Evolutionary conservation across 2,329 filamentous ascomycete genomes (phyloP), one percentile per base, ranked within the genome.

Genomic region (Alternaria incomplexa): DNA sequence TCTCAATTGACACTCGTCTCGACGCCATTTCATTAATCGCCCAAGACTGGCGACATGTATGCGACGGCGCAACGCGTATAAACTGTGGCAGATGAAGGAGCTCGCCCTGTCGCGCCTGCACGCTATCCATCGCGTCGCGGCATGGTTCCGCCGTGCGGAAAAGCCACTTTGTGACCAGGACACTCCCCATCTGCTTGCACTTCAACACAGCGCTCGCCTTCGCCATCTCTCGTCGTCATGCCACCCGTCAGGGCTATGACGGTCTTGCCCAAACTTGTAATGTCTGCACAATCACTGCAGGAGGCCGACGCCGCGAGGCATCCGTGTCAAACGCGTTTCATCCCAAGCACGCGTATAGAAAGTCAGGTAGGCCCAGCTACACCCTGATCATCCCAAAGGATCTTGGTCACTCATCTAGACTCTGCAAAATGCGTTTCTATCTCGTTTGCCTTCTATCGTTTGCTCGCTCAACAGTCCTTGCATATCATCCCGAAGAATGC

Each of bases 311-410:
- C 62, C 61, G 65, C 56, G 60, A 69, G 43, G 46, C 36, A 43
- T 43, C 57, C 60, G 44, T 51, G 36, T 61, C 62, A 70, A 64
- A 65, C 62, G 56, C 58, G 66, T 71, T 69, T 71, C 68, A 71
- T 53, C 40, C 26, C 28, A 15, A n/a, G 17, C 32, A 13, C 17
- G 20, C 22, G n/a, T 44, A 44, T 54, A 54, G 4, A 54, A 20
- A 54, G 30, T 11, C 36, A n/a, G 15, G 15, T 17, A 40, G 36
- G 36, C 48, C 8, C 20, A 2, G 48, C 28, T 12, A 3, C 30
- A 28, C 13, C 13, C 1, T 52, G 20, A 36, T n/a, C 30, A 11
- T 13, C 28, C 5, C 10, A 13, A 36, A 17, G 5, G 9, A 4
- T n/a, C 5, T 13, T 23, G 40, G 26, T 20, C 12, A 5, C 17